Base-by-base conservation (phyloP, 257 asterid species). In the Lithospermum erythrorhizon region DNA sequence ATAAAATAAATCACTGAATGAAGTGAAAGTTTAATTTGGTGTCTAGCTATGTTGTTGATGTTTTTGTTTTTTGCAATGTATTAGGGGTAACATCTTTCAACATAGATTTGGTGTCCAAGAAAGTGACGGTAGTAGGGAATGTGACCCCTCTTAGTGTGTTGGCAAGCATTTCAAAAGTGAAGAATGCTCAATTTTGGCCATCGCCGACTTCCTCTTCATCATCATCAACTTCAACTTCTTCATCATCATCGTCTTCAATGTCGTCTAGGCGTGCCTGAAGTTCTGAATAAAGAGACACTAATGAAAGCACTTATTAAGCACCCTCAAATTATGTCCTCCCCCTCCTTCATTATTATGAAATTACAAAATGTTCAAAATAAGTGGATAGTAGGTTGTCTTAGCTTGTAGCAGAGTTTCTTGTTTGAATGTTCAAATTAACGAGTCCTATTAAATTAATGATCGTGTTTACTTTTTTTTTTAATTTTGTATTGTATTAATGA, bases 1-100 rank as follows among this genome's bases (percentile, higher is more conserved):
- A n/a, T n/a, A n/a, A n/a, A n/a, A n/a, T n/a, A n/a, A n/a, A n/a
- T n/a, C n/a, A 27, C 3, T 27, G 30, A 6, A 6, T 27, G 30
- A 27, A 27, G 30, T 27, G 6, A 27, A 27, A 27, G n/a, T n/a
- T n/a, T n/a, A 27, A 27, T 35, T 35, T 35, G 0, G 45, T 9
- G 14, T 35, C 45, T 35, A 35, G 9, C 45, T 35, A 8, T 35
- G 9, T 35, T 35, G 45, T 7, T 35, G 14, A 35, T 35, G n/a
- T 27, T 3, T 2, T 25, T 27, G 30, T 35, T 35, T 30, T 30
- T 61, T 2, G 0, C 2, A 4, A 14, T 61, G 30, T 71, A n/a
- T 78, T 79, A 89, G 97, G 97, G 29, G 97, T 89, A 74, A 79
- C 75, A 29, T 89, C 95, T 58, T 86, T 79, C 73, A 80, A 78